Base-by-base conservation (phyloP, 768 basidiomycete species). In the Dacryopinax primogenitus region DNA sequence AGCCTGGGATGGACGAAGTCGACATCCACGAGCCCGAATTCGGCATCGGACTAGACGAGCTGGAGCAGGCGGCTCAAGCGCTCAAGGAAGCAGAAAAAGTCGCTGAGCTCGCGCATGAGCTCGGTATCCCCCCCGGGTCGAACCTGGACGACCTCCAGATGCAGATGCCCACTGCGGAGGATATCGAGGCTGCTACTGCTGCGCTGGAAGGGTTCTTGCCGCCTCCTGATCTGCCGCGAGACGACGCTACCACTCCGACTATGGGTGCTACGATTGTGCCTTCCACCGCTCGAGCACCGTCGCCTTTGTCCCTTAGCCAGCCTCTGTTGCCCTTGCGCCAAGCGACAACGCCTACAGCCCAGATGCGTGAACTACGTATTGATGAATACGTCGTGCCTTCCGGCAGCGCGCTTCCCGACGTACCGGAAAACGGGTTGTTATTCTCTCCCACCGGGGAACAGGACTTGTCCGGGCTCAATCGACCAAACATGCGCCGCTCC, bases 131-230 rank as follows among this genome's bases (percentile, higher is more conserved):
- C 11, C 26, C 51, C 3, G 51, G 51, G 51, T 58, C 51, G 51
- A 58, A 58, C 51, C 21, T 58, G 51, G 51, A 58, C 18, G 51
- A 58, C 21, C 51, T 58, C 51, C 51, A 58, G 30, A 58, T 58
- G 51, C 51, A 58, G 30, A 58, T 58, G 51, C 51, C 51, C 3
- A 58, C 26, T 30, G 51, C 51, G 26, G 51, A 13, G 51, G 51
- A 58, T 21, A 58, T 58, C 23, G 26, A 58, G 26, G 51, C 51
- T 3, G 51, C 51, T 9, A 58, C 51, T 3, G 51, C 51, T 32
- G 51, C 30, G 4, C 26, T 58, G 21, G 4, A 58, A 18, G 32
- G 26, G 15, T 58, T 58, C 51, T 9, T 58, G 11, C 51, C 51
- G 3, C 26, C 51, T 9, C 51, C 51, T 11, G 51, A 58, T 21